These are phyloP conservation scores for Ustilago loliicola DNA, from an alignment of 1,284 basidiomycete species.

Conservation along the genomic window DNA sequence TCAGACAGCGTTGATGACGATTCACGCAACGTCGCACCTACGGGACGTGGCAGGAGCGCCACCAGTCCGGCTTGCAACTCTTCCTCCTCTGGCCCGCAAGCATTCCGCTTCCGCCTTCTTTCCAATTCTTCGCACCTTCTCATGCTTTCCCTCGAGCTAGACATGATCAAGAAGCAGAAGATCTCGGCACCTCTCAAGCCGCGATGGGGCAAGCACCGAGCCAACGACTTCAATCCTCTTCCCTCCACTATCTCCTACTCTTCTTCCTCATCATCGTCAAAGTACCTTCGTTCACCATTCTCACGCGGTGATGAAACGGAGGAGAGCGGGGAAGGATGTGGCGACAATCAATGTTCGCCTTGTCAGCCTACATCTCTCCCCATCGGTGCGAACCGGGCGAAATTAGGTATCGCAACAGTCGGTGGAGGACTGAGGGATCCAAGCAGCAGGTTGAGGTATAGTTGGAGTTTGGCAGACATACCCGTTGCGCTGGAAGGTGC, in stretches of 20 bases:
- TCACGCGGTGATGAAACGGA: constrained; percentile 3
- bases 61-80: constrained; percentile 11
- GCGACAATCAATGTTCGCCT: constrained; percentile 8
- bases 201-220: constrained; percentile 63
- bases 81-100: constrained; percentile 7
- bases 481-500: constrained; percentile 13
- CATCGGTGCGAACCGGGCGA: not conserved
- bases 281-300: constrained; percentile 33
- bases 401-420: not conserved
- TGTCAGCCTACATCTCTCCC: not conserved
- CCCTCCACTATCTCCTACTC: constrained; percentile 31
- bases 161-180: constrained; percentile 69
- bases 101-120: constrained; percentile 57
- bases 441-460: constrained; percentile 30
- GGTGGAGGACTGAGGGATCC: constrained; percentile 32
- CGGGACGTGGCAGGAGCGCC: constrained; percentile 24
- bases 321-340: constrained; percentile 10
- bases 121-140: constrained; percentile 67
- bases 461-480: constrained; percentile 31
- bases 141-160: constrained; percentile 67
- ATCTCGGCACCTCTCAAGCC: constrained; percentile 68
- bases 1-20: constrained; percentile 9
- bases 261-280: constrained; percentile 14
- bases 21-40: not conserved
- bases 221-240: constrained; percentile 59